Base-by-base conservation (phyloP, 331 rosid genomes). In the Quercus phellos region DNA sequence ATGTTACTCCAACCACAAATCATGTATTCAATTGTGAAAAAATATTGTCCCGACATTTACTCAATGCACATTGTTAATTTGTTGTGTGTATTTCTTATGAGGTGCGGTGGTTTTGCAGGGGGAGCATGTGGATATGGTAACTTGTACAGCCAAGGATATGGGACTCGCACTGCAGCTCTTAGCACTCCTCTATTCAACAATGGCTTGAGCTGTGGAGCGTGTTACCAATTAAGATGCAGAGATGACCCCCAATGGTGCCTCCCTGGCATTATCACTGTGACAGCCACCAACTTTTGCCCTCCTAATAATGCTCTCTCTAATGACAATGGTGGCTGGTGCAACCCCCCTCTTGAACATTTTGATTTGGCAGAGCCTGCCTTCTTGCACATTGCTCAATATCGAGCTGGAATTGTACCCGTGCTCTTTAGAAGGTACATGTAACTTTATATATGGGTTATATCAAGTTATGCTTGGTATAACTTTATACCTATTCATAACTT, bases 111-210 rank as follows among this genome's bases (percentile, higher is more conserved):
- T 6, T 43, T n/a, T 75, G 73, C 17, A 88, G 88, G 91, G 14
- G 91, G 91, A 70, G 91, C 89, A 3, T 88, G 91, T 56, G 91
- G 91, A 8, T 85, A 82, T 51, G 88, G 90, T 1, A 87, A 87
- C 69, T 68, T 85, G 77, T 34, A 67, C 68, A 55, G 81, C 77
- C 85, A 85, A 32, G 89, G 87, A 3, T 87, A 85, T 42, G 91
- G 91, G 59, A 80, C 77, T 0, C 27, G 17, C 30, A 88, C 86
- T 0, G 82, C 91, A 11, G 91, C 89, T 4, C 83, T 88, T 8
- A 88, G 91, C 83, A 76, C 81, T 13, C 64, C 83, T 3, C 81
- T 85, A 1, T 85, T 75, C 75, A 85, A 85, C 70, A 73, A 29
- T 50, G 91, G 91, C 14, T 26, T 29, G 6, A 78, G 79, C 50